Percentiles rank a stretch among this genome's conserved stretches.
These are phyloP conservation scores for Hypholoma sublateritium DNA, from an alignment of 768 basidiomycete species.

Conservation along the genomic window DNA sequence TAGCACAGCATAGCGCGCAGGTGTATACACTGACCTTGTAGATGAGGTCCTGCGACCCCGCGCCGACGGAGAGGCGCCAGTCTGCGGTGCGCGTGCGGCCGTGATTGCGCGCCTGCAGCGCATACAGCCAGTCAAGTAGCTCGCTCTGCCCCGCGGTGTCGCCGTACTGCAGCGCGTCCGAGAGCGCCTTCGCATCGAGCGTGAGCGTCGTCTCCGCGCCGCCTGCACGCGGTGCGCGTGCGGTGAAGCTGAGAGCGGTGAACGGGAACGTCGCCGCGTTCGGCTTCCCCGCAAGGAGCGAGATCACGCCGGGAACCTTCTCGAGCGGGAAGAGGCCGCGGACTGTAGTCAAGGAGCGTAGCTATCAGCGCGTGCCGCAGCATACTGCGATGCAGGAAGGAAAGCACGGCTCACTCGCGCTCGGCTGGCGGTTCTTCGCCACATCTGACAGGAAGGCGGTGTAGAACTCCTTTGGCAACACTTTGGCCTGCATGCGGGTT, in stretches of 20 bases:
- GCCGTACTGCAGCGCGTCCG: slow-evolving; percentile 73
- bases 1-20: not conserved
- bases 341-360: slow-evolving; percentile 38
- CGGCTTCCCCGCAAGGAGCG: slow-evolving; percentile 88
- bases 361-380: too few species aligned
- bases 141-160: slow-evolving; percentile 66
- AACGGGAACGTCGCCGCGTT: slow-evolving; percentile 92
- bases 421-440: slow-evolving; percentile 64
- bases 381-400: not conserved
- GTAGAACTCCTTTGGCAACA: slow-evolving; percentile 57
- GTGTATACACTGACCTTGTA: slow-evolving; percentile 64
- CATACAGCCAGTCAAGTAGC: slow-evolving; percentile 68
- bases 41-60: slow-evolving; percentile 87
- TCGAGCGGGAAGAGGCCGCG: slow-evolving; percentile 79
- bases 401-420: slow-evolving; percentile 48
- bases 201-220: slow-evolving; percentile 46
- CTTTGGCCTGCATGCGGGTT: slow-evolving; percentile 20
- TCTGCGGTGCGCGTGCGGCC: slow-evolving; percentile 57
- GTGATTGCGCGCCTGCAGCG: slow-evolving; percentile 72
- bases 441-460: slow-evolving; percentile 55
- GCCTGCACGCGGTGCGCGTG: slow-evolving; percentile 48
- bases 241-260: slow-evolving; percentile 69
- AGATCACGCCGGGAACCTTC: slow-evolving; percentile 72
- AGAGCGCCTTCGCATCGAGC: slow-evolving; percentile 60
- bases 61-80: slow-evolving; percentile 79